Evolutionary conservation across 2,329 filamentous ascomycete species (phyloP).

Genomic region (Lojkania enalia): DNA sequence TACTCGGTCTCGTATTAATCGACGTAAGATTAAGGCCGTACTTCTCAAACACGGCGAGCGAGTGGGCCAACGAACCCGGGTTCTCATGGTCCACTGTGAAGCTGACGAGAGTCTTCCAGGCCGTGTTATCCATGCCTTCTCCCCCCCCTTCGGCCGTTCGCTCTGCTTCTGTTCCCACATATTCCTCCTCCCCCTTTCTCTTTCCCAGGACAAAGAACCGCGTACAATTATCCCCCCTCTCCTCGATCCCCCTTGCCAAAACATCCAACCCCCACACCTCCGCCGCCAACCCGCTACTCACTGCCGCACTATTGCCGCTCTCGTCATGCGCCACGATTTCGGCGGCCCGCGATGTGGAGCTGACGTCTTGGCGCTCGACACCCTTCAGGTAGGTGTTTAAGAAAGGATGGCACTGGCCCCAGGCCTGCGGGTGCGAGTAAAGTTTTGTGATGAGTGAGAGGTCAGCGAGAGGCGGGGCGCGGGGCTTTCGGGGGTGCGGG

Average conservation of each 20-base stretch:
- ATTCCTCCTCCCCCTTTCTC: no score
- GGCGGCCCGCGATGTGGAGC: conserved; percentile 83
- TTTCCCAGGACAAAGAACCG: conserved; percentile 70
- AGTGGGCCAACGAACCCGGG: conserved; percentile 82
- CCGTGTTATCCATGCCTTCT: neutral
- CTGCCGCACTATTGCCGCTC: conserved; percentile 81
- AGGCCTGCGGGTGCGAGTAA: conserved; percentile 94
- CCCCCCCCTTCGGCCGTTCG: neutral
- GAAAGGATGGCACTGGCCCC: conserved; percentile 84
- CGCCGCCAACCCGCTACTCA: conserved; percentile 64
- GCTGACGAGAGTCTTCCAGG: conserved; percentile 73
- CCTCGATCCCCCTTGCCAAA: conserved; percentile 71
- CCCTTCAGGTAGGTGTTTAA: conserved; percentile 69
- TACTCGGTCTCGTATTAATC: conserved; percentile 84
- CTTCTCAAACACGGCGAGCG: conserved; percentile 75
- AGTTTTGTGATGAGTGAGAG: conserved; percentile 71
- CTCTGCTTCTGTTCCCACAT: neutral
- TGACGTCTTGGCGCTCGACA: conserved; percentile 80
- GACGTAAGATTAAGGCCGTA: conserved; percentile 81
- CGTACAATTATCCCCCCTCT: conserved; percentile 75
- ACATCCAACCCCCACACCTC: conserved; percentile 67
- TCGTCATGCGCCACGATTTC: conserved; percentile 68
- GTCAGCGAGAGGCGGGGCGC: conserved; percentile 53
- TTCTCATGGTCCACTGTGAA: conserved; percentile 79
- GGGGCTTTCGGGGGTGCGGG: conserved; percentile 52